Evolutionary conservation across 805 yeast species (phyloP).

Genomic region (Lipomyces yamanashiensis): DNA sequence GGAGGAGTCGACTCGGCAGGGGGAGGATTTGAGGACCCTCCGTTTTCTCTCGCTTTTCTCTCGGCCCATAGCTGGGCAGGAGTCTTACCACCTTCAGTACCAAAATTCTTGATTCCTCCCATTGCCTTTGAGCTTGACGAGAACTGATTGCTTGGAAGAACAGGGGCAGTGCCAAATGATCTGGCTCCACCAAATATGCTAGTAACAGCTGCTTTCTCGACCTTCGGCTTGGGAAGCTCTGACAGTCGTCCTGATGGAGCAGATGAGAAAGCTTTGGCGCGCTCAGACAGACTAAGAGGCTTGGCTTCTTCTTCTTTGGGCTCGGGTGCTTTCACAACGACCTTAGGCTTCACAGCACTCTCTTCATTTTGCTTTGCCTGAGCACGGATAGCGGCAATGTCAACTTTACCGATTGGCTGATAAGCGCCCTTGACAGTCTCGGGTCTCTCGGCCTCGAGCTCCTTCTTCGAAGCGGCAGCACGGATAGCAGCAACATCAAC

Average conservation of each 20-base stretch:
- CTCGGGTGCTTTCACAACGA: constrained; percentile 10
- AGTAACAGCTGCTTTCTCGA: constrained; percentile 51
- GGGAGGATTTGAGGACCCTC: constrained; percentile 35
- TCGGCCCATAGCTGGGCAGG: constrained; percentile 98
- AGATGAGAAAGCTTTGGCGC: constrained; percentile 44
- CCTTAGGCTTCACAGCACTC: constrained; percentile 31
- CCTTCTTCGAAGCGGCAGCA: constrained; percentile 41
- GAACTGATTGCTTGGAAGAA: constrained; percentile 49
- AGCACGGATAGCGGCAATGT: constrained; percentile 53
- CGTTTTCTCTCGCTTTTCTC: constrained; percentile 58
- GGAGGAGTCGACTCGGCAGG: constrained; percentile 26
- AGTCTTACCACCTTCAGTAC: constrained; percentile 75
- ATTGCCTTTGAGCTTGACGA: constrained; percentile 42
- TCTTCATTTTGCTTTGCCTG: constrained; percentile 39
- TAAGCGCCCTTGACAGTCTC: constrained; percentile 53
- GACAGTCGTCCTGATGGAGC: constrained; percentile 57
- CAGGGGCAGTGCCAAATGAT: constrained; percentile 47
- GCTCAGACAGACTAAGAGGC: constrained; percentile 42
- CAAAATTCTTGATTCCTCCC: constrained; percentile 63
- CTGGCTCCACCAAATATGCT: constrained; percentile 41
- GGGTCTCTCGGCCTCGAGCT: constrained; percentile 31
- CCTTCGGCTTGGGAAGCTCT: constrained; percentile 67
- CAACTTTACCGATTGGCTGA: constrained; percentile 67
- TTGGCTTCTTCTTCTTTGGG: constrained; percentile 37
- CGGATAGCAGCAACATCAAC: constrained; percentile 56